These are phyloP conservation scores for Coemansia sp. DNA, from an alignment of 192 early-diverging fungal species.

Conservation along the genomic window DNA sequence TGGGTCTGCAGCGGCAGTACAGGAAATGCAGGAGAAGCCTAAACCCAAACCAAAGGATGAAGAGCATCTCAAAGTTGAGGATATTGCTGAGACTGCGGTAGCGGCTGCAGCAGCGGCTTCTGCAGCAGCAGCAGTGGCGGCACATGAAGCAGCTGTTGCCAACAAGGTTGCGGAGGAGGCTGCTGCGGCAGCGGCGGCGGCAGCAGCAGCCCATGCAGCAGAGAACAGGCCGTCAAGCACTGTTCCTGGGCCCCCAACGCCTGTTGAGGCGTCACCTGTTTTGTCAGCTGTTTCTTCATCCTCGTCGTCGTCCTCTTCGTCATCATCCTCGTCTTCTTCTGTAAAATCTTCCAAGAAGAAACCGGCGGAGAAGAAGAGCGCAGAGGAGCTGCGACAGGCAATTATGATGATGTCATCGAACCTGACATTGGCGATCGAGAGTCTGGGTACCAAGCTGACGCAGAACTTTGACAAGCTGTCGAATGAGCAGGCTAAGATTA, in stretches of 20 bases:
- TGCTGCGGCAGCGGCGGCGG: conserved; percentile 7
- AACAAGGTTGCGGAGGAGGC: conserved; percentile 2
- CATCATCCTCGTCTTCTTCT: conserved; percentile 4
- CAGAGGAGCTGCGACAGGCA: conserved; percentile 36
- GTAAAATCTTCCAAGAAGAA: neutral
- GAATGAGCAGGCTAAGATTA: conserved; percentile 34
- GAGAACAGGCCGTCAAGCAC: conserved; percentile 22
- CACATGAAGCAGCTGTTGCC: neutral
- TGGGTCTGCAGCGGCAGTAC: neutral
- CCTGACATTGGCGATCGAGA: conserved; percentile 42
- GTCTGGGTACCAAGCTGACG: conserved; percentile 44
- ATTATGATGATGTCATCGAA: conserved; percentile 44
- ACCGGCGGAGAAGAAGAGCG: conserved; percentile 7
- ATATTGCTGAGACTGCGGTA: conserved; percentile 28
- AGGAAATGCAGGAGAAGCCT: conserved; percentile 14
- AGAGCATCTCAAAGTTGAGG: conserved; percentile 28
- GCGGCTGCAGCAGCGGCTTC: conserved; percentile 22
- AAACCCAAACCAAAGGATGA: neutral
- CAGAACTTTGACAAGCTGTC: conserved; percentile 50
- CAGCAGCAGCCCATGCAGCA: conserved; percentile 1
- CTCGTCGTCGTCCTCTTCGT: neutral
- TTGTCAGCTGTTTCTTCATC: conserved; percentile 5
- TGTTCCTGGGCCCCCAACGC: conserved; percentile 33
- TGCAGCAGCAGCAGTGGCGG: conserved; percentile 5
- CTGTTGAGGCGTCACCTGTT: conserved; percentile 2